A percentile compares a stretch with the other conserved stretches of the same genome.
phyloP scores from a whole-genome alignment of 306 rosid species.

The Ziziphus jujuba region DNA sequence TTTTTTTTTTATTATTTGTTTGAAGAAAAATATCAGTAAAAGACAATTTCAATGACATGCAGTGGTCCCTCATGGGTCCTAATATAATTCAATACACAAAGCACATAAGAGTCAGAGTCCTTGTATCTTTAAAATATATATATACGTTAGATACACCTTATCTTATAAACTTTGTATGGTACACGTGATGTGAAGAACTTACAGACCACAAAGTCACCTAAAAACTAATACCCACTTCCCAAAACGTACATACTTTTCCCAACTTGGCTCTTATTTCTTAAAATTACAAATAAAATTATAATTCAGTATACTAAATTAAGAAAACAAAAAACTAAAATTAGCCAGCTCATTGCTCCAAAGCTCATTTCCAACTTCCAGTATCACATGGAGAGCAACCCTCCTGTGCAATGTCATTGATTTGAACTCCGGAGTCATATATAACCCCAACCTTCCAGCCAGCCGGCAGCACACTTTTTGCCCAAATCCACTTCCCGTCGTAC shows the following conservation, averaged over 20 bases:
- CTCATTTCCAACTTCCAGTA: slow-evolving; percentile 38
- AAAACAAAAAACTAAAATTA: neutral
- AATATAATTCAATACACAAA: too few species aligned
- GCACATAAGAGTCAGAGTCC: too few species aligned
- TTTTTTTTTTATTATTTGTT: too few species aligned
- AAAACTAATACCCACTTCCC: neutral
- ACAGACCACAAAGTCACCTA: too few species aligned
- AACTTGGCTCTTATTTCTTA: neutral
- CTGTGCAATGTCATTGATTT: slow-evolving; percentile 66
- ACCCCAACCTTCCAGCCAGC: slow-evolving; percentile 59
- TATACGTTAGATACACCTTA: too few species aligned
- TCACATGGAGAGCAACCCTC: slow-evolving; percentile 70
- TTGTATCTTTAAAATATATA: too few species aligned
- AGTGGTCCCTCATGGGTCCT: too few species aligned
- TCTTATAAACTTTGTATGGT: too few species aligned
- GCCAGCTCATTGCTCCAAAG: neutral
- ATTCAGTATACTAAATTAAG: neutral
- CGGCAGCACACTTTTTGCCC: slow-evolving; percentile 81
- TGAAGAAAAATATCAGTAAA: too few species aligned
- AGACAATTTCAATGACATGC: too few species aligned
- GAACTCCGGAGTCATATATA: slow-evolving; percentile 61
- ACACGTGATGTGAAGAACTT: too few species aligned
- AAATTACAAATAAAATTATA: neutral
- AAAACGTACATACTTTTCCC: neutral
- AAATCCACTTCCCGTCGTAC: slow-evolving; percentile 68